A percentile compares a stretch with the other conserved stretches of the same genome.
These are phyloP conservation scores for Acanthamoeba healyi DNA, from an alignment of 208 protist species.

Conservation along the genomic window DNA sequence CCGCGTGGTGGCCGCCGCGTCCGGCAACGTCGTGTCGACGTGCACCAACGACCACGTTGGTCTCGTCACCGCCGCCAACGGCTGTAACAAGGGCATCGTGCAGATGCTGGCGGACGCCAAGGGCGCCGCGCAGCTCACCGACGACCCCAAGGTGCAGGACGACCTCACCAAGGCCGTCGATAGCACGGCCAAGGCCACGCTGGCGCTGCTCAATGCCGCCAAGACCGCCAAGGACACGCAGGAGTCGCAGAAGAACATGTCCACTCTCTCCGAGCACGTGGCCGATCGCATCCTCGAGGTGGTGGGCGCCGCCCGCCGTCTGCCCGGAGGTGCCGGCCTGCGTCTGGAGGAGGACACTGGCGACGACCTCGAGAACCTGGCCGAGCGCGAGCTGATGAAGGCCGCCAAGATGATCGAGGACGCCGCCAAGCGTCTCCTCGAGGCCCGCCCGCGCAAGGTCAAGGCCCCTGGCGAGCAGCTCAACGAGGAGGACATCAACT, in stretches of 20 bases:
- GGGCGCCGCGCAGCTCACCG: conserved; percentile 59
- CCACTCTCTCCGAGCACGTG: conserved; percentile 66
- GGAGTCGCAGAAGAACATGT: conserved; percentile 76
- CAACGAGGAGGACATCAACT: conserved; percentile 75
- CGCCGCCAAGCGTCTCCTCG: conserved; percentile 64
- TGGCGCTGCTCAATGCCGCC: conserved; percentile 57
- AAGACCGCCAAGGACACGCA: conserved; percentile 71
- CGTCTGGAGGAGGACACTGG: conserved; percentile 48
- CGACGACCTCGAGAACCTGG: conserved; percentile 63
- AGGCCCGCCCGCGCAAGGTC: conserved; percentile 55
- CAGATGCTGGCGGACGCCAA: conserved; percentile 50
- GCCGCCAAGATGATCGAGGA: conserved; percentile 76
- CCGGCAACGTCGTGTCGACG: conserved; percentile 70
- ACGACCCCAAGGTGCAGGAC: conserved; percentile 59
- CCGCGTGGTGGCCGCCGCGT: conserved; percentile 25
- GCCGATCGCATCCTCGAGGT: conserved; percentile 72
- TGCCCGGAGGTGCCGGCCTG: conserved; percentile 63
- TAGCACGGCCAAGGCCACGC: conserved; percentile 25
- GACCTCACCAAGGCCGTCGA: conserved; percentile 49
- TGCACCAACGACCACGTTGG: conserved; percentile 72
- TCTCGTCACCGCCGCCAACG: conserved; percentile 61
- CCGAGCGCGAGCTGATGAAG: conserved; percentile 70
- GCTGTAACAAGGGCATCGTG: conserved; percentile 25
- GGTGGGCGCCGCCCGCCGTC: conserved; percentile 46
- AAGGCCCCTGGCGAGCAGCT: conserved; percentile 55